Conservation (phyloP, 208 protist genomes). For the Angomonas deanei region DNA sequence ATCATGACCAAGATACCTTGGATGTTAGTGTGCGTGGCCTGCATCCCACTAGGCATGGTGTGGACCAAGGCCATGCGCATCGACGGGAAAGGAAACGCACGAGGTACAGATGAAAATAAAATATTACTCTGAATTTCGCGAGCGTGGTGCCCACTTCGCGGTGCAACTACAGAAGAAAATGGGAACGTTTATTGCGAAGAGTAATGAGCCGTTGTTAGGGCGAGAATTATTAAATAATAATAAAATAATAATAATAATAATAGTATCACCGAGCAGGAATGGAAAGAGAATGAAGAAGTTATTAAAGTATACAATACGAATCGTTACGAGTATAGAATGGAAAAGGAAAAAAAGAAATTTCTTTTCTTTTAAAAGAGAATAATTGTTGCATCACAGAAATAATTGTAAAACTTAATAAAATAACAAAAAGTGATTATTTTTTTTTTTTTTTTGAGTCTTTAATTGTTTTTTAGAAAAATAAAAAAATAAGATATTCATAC, state of each 20-base stretch:
- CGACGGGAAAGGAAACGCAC: slow-evolving; percentile 70
- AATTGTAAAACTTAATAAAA: neutral
- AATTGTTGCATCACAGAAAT: neutral
- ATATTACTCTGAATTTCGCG: slow-evolving; percentile 75
- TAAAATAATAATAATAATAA: neutral
- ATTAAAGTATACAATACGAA: neutral
- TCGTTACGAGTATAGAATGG: slow-evolving; percentile 1
- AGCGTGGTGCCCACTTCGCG: slow-evolving; percentile 58
- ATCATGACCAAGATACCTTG: slow-evolving; percentile 61
- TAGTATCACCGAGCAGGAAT: slow-evolving; percentile 17
- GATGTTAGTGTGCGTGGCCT: slow-evolving; percentile 46
- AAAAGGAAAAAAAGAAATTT: slow-evolving; percentile 6
- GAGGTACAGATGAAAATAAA: slow-evolving; percentile 81
- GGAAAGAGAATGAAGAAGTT: neutral
- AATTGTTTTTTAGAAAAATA: too few relatives aligned
- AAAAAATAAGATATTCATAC: too few relatives aligned
- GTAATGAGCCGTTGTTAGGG: slow-evolving; percentile 35
- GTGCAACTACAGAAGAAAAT: slow-evolving; percentile 21
- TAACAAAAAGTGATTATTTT: neutral
- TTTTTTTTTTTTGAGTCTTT: neutral
- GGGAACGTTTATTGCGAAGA: slow-evolving; percentile 15
- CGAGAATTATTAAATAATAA: slow-evolving; percentile 20
- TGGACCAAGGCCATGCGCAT: slow-evolving; percentile 69
- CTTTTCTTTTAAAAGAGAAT: neutral
- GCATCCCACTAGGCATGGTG: slow-evolving; percentile 67